Percentiles rank a stretch among this genome's conserved stretches.
phyloP scores from a whole-genome alignment of 2,329 filamentous ascomycete species.

The Penicillium italicum region DNA sequence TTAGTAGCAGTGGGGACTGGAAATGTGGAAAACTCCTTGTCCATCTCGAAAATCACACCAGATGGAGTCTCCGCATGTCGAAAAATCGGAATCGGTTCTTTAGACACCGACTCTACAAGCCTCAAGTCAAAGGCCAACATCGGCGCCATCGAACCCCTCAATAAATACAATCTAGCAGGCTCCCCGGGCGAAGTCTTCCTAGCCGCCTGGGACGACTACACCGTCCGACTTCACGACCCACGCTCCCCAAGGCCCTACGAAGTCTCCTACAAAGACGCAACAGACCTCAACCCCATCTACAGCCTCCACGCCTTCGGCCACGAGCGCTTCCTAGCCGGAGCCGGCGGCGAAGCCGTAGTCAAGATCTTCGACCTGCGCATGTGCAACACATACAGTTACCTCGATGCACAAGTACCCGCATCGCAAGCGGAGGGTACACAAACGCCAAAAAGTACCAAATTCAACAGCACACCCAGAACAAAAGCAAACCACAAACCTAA shows the following conservation, averaged over 20 bases:
- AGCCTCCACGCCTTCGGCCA: conserved; percentile 55
- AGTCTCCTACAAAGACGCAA: conserved; percentile 52
- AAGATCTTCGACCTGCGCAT: conserved; percentile 62
- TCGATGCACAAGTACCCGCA: conserved; percentile 20
- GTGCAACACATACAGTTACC: conserved; percentile 35
- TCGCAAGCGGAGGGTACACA: conserved; percentile 1
- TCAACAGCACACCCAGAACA: not conserved
- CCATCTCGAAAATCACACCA: conserved; percentile 51
- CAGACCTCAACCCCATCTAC: conserved; percentile 58
- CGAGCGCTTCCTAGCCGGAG: conserved; percentile 56
- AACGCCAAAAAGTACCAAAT: not conserved
- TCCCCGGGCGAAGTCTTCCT: conserved; percentile 53
- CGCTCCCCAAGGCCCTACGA: conserved; percentile 50
- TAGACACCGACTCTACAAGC: conserved; percentile 24
- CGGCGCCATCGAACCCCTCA: conserved; percentile 39
- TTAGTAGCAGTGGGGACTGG: conserved; percentile 51
- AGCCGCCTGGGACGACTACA: conserved; percentile 58
- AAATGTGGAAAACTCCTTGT: conserved; percentile 44
- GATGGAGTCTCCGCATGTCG: conserved; percentile 41
- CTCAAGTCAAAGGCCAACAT: conserved; percentile 27
- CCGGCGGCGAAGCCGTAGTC: conserved; percentile 55
- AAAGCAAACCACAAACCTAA: conserved; percentile 13
- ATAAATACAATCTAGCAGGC: conserved; percentile 19
- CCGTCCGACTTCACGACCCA: conserved; percentile 58
- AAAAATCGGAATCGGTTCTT: conserved; percentile 39